Evolutionary conservation across 495 filamentous ascomycete genomes (phyloP).

Genomic region (Schizothecium vesticola): DNA sequence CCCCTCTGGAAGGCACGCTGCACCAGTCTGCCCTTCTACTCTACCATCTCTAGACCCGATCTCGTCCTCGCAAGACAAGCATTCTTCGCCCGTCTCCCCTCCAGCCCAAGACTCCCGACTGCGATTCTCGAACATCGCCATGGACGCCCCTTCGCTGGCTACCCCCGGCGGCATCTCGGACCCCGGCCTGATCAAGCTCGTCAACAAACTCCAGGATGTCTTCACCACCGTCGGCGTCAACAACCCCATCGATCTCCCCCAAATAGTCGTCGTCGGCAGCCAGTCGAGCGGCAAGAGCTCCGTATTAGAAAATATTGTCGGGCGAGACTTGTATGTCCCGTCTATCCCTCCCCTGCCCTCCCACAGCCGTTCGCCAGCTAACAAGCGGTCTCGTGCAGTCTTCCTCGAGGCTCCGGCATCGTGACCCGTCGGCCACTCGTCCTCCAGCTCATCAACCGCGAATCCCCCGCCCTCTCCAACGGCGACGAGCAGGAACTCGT

Average conservation of each 20-base stretch:
- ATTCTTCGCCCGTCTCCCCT: neutral
- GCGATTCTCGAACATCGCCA: conserved; percentile 13
- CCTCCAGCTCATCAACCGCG: conserved; percentile 93
- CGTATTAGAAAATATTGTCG: conserved; percentile 99
- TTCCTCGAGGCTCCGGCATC: conserved; percentile 97
- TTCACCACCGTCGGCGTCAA: conserved; percentile 97
- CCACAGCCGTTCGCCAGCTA: conserved; percentile 9
- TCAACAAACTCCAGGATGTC: conserved; percentile 99
- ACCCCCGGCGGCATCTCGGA: conserved; percentile 52
- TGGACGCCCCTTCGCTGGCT: conserved; percentile 28
- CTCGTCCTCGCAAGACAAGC: neutral
- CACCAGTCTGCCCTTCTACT: neutral
- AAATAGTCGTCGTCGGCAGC: conserved; percentile 97
- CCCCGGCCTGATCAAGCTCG: conserved; percentile 64
- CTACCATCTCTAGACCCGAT: neutral
- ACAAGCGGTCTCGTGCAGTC: conserved; percentile 45
- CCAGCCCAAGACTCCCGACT: neutral
- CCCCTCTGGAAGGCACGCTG: neutral
- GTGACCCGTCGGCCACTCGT: conserved; percentile 94
- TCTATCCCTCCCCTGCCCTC: conserved; percentile 6
- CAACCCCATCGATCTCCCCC: conserved; percentile 98
- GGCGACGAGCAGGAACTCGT: conserved; percentile 69
- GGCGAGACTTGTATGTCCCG: conserved; percentile 84
- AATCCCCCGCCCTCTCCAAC: conserved; percentile 57
- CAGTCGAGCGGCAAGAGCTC: conserved; percentile 99